These are phyloP conservation scores for Gamarada debralockiae DNA, from an alignment of 495 filamentous ascomycete genomes.

Conservation along the genomic window DNA sequence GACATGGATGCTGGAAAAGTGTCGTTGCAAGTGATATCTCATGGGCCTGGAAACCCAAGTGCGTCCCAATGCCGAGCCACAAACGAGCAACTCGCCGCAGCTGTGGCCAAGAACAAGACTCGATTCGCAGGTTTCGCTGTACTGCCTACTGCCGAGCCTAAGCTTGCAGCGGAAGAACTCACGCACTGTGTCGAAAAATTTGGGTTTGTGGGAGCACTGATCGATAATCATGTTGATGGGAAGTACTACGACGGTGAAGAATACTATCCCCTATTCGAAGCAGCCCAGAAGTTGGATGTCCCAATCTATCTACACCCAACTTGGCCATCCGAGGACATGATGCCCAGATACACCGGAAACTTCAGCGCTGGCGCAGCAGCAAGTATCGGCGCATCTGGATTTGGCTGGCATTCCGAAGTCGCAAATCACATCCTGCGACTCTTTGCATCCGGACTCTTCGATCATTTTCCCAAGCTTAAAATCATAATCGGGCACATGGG, in stretches of 20 bases:
- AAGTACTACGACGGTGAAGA: conserved; percentile 34
- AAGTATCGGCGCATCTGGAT: conserved; percentile 35
- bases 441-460: conserved; percentile 34
- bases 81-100: conserved; percentile 50
- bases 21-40: conserved; percentile 54
- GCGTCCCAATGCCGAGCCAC: conserved; percentile 34
- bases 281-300: conserved; percentile 48
- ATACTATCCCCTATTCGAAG: conserved; percentile 39
- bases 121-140: conserved; percentile 53
- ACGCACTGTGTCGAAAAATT: conserved; percentile 40
- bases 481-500: conserved; percentile 65
- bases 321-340: conserved; percentile 43
- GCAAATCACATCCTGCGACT: conserved; percentile 29
- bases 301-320: conserved; percentile 60
- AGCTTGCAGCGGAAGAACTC: conserved; percentile 45
- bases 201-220: conserved; percentile 52
- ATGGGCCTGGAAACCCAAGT: conserved; percentile 34
- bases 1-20: conserved; percentile 49
- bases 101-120: conserved; percentile 36
- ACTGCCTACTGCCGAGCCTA: conserved; percentile 42
- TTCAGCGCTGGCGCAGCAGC: conserved; percentile 31
- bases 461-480: conserved; percentile 50
- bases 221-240: conserved; percentile 49
- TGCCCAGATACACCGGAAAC: conserved; percentile 41
- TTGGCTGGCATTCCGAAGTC: conserved; percentile 44